These are phyloP conservation scores for Ascochyta clinopodiicola DNA, from an alignment of 2,329 filamentous ascomycete genomes.

Conservation along the genomic window DNA sequence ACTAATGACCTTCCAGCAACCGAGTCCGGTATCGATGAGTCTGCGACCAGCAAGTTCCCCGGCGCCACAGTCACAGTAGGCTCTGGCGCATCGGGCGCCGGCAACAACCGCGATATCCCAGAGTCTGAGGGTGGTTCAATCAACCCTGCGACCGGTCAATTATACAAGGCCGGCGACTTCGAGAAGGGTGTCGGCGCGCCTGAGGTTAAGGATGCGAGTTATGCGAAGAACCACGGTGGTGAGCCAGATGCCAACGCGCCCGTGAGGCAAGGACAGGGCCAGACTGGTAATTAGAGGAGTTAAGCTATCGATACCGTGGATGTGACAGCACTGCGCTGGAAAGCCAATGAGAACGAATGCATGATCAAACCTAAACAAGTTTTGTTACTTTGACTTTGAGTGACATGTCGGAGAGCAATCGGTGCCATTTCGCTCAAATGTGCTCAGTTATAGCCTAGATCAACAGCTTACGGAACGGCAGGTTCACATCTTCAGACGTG, in stretches of 20 bases:
- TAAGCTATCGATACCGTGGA: neutral
- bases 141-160: constrained; percentile 49
- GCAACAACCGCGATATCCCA: constrained; percentile 58
- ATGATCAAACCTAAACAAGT: neutral
- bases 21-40: constrained; percentile 58
- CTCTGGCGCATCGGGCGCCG: constrained; percentile 51
- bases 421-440: constrained; percentile 12
- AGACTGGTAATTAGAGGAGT: constrained; percentile 9
- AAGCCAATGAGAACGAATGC: neutral
- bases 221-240: constrained; percentile 49
- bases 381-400: neutral
- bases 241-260: constrained; percentile 51
- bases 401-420: neutral
- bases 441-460: constrained; percentile 2
- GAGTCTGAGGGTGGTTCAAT: constrained; percentile 54
- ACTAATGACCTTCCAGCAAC: constrained; percentile 36
- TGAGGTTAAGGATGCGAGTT: constrained; percentile 52
- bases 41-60: constrained; percentile 52
- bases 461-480: neutral
- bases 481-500: neutral
- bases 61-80: constrained; percentile 54
- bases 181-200: constrained; percentile 56
- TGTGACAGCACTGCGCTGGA: neutral
- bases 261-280: constrained; percentile 40
- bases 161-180: constrained; percentile 57